Conservation (phyloP, 2,329 filamentous ascomycete species). For the Clonostachys rhizophaga region DNA sequence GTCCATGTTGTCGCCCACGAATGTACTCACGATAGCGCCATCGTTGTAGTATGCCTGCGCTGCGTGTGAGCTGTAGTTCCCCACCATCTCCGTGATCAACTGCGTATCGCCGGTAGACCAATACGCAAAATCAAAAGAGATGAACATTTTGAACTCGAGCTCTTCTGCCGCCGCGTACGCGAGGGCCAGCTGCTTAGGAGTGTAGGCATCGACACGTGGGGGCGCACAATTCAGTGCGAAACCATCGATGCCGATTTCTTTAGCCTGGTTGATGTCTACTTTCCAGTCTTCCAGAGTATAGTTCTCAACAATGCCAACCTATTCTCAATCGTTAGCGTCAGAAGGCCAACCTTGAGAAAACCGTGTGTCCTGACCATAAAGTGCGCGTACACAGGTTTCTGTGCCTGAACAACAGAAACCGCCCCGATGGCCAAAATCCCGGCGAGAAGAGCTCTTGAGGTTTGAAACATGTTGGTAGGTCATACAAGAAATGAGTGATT, state of each 20-base stretch:
- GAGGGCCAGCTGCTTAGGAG: conserved; percentile 10
- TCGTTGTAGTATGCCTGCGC: conserved; percentile 10
- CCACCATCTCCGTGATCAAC: conserved; percentile 8
- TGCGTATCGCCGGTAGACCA: conserved; percentile 10
- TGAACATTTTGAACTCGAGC: conserved; percentile 11
- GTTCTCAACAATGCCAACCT: conserved; percentile 12
- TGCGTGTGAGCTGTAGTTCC: conserved; percentile 7
- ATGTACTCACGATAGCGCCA: conserved; percentile 12
- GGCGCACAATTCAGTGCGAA: conserved; percentile 13
- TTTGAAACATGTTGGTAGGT: too few species aligned
- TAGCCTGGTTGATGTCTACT: conserved; percentile 9
- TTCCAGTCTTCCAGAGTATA: conserved; percentile 11
- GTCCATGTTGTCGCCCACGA: conserved; percentile 12
- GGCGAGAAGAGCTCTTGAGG: too few species aligned
- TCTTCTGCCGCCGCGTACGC: conserved; percentile 10
- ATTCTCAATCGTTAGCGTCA: neutral
- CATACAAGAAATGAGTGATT: too few species aligned
- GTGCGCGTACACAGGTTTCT: conserved; percentile 6
- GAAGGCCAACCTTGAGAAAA: neutral
- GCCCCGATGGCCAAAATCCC: too few species aligned
- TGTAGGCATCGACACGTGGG: conserved; percentile 10
- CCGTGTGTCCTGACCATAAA: conserved; percentile 2
- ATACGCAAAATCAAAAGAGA: conserved; percentile 14
- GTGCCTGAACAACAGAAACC: too few species aligned
- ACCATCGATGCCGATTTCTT: conserved; percentile 12